phyloP scores from a whole-genome alignment of 2,329 filamentous ascomycete genomes.

The Fusarium nurragi region DNA sequence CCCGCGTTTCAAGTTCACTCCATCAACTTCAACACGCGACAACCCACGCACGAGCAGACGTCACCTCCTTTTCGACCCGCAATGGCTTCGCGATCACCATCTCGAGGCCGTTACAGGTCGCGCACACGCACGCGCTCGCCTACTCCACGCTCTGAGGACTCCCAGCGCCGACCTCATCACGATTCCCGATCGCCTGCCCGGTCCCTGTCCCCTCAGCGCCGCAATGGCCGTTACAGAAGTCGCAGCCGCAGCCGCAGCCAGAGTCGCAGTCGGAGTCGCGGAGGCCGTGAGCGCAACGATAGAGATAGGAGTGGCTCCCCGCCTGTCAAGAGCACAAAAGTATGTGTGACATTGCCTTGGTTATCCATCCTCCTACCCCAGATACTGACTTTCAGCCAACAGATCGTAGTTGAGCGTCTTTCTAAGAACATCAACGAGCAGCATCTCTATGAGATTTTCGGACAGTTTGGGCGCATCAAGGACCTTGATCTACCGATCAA shows the following conservation, averaged over 20 bases:
- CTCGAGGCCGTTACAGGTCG: constrained; percentile 48
- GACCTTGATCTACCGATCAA: constrained; percentile 93
- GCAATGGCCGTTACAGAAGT: constrained; percentile 48
- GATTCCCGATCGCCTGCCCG: constrained; percentile 50
- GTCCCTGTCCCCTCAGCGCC: constrained; percentile 47
- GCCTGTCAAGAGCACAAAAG: constrained; percentile 62
- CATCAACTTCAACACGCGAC: constrained; percentile 15
- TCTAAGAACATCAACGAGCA: constrained; percentile 93
- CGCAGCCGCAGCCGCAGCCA: constrained; percentile 43
- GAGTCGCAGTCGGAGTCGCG: constrained; percentile 47
- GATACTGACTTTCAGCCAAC: constrained; percentile 23
- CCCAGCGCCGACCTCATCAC: constrained; percentile 45
- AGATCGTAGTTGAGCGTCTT: constrained; percentile 96
- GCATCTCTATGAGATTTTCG: constrained; percentile 92
- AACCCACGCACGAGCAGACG: constrained; percentile 4
- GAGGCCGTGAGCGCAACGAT: constrained; percentile 47
- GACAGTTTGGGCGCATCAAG: constrained; percentile 83
- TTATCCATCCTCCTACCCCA: neutral
- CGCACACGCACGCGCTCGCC: constrained; percentile 50
- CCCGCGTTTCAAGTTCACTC: constrained; percentile 12
- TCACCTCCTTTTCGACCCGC: neutral
- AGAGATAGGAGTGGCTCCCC: constrained; percentile 53
- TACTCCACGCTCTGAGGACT: constrained; percentile 48
- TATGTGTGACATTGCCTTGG: constrained; percentile 38
- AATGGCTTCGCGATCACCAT: constrained; percentile 48